phyloP scores from a whole-genome alignment of 345 rosid species.

The Hibiscus trionum region DNA sequence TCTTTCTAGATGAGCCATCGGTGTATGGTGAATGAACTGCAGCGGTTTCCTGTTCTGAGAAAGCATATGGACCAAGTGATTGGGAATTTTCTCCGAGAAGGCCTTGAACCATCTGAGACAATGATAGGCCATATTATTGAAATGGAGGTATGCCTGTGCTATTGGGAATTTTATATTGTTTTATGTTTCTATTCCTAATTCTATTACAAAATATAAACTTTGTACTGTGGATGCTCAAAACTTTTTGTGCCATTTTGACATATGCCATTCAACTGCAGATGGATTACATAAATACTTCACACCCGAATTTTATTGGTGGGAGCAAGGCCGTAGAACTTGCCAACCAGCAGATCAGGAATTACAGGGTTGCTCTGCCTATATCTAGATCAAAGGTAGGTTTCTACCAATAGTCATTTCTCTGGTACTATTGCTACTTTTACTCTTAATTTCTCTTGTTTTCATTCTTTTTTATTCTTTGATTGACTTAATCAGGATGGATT shows the following conservation, averaged over 20 bases:
- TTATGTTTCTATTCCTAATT: background rate
- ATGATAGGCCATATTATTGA: conserved; percentile 89
- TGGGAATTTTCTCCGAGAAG: conserved; percentile 40
- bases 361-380: conserved; percentile 47
- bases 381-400: conserved; percentile 56
- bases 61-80: no score
- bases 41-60: conserved; percentile 49
- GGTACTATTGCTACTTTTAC: background rate
- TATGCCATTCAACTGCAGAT: conserved; percentile 43
- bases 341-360: conserved; percentile 59
- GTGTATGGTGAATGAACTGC: conserved; percentile 64
- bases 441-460: background rate
- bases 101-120: conserved; percentile 86
- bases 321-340: conserved; percentile 84
- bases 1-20: conserved; percentile 76
- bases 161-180: background rate
- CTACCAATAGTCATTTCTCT: conserved; percentile 2
- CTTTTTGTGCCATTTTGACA: background rate
- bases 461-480: background rate
- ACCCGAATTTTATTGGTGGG: conserved; percentile 88
- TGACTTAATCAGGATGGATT: conserved; percentile 44
- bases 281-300: conserved; percentile 94
- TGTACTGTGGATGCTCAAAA: background rate
- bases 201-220: background rate
- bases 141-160: conserved; percentile 64